A percentile compares a stretch with the other conserved stretches of the same genome.
These are phyloP conservation scores for Rusavskia elegans DNA, from an alignment of 495 filamentous ascomycete species.

Conservation along the genomic window DNA sequence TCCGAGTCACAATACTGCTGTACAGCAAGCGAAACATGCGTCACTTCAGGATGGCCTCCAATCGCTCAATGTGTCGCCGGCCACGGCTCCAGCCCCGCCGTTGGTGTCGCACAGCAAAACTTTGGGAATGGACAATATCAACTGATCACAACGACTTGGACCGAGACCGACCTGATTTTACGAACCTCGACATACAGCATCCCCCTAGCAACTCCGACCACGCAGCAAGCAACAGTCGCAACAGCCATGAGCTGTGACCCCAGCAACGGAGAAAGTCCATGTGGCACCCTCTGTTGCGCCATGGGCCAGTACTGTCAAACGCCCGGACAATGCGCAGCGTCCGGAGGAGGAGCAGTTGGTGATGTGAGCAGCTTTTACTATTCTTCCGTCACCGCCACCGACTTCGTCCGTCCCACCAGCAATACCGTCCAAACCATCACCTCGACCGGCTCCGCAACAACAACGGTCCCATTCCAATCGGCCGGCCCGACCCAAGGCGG, in stretches of 20 bases:
- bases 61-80: conserved; percentile 32
- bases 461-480: conserved; percentile 41
- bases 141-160: conserved; percentile 56
- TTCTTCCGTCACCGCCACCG: conserved; percentile 19
- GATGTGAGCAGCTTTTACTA: conserved; percentile 22
- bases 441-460: conserved; percentile 35
- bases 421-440: conserved; percentile 38
- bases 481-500: conserved; percentile 35
- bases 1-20: conserved; percentile 55
- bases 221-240: conserved; percentile 21
- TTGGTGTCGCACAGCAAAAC: background rate
- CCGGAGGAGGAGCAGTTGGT: conserved; percentile 17
- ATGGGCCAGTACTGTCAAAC: conserved; percentile 49
- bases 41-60: conserved; percentile 32
- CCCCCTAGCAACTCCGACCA: conserved; percentile 15
- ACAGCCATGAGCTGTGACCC: conserved; percentile 38
- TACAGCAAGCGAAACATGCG: conserved; percentile 38
- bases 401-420: conserved; percentile 58
- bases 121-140: conserved; percentile 26
- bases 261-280: conserved; percentile 44
- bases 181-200: conserved; percentile 53
- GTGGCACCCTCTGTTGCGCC: conserved; percentile 53
- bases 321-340: conserved; percentile 28
- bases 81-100: conserved; percentile 8
- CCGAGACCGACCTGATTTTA: conserved; percentile 49